Base-by-base conservation (phyloP, 2,329 filamentous ascomycete species). In the Metarhizium brunneum region DNA sequence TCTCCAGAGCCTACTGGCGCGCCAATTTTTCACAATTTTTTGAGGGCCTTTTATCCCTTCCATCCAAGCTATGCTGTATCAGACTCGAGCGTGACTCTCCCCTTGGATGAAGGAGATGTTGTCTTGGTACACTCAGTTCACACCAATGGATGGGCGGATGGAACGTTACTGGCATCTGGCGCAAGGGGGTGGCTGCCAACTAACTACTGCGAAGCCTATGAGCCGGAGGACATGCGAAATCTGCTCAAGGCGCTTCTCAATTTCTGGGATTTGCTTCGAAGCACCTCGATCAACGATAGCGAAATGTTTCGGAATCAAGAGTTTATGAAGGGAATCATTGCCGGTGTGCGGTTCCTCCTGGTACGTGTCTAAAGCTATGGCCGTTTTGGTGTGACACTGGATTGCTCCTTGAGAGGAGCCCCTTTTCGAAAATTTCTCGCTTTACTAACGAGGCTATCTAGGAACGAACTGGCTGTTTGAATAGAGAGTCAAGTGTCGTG, bases 61-160 rank as follows among this genome's bases (percentile, higher is more conserved):
- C 85, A 92, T 56, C 91, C 92, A 1, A 84, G 80, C 57, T 85
- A 86, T 64, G 81, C 87, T 47, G 82, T 90, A 58, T 84, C 84
- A n/a, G 88, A 92, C 56, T 87, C 88, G 11, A 94, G 90, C 10
- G 88, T 97, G 55, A 97, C 92, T 11, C 77, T 96, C 11, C 88
- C 91, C 25, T 80, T 99, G 56, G 88, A 89, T 62, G 87, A 94
- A 67, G 94, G 94, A 57, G 94, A 99, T 66, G 83, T 99, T 51
- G 87, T 99, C 54, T 74, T 99, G 56, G 88, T 99, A 25, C 94
- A 99, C 71, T 96, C 94, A 4, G 89, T 97, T 62, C 94, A 99
- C 71, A 94, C 90, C 58, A 99, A 97, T 74, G 94, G 94, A 63
- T 99, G 94, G 94, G 94, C 94, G 36, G 94, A 99, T 69, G 94